A percentile compares a stretch with the other conserved stretches of the same genome.
Conservation (phyloP, 352 stramenopile species). For the Phytophthora sp. region DNA sequence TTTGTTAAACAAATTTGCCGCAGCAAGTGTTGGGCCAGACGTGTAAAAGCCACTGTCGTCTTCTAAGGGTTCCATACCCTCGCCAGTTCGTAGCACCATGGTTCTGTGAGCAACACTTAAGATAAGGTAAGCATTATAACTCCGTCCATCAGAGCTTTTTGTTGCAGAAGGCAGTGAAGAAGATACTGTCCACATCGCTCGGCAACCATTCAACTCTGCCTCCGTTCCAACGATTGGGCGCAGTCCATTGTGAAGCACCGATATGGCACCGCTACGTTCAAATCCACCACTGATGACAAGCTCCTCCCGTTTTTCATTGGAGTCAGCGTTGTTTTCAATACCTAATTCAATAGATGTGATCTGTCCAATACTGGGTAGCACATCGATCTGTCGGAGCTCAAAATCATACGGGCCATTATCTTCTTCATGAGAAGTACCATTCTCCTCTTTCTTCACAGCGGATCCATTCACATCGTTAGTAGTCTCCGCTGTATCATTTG, state of each 20-base stretch:
- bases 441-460: conserved; percentile 24
- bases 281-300: conserved; percentile 81
- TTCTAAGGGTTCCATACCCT: conserved; percentile 86
- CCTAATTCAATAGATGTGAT: conserved; percentile 86
- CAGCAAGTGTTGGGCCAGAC: conserved; percentile 75
- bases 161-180: conserved; percentile 56
- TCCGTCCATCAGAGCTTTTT: conserved; percentile 55
- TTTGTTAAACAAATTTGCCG: conserved; percentile 81
- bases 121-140: conserved; percentile 84
- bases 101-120: conserved; percentile 81
- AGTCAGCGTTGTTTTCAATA: conserved; percentile 76
- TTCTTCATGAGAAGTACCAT: conserved; percentile 4
- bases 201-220: conserved; percentile 79
- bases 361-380: conserved; percentile 76
- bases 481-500: not conserved
- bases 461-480: conserved; percentile 10
- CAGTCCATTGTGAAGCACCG: conserved; percentile 79
- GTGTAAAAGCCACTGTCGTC: conserved; percentile 88
- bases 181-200: conserved; percentile 88
- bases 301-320: conserved; percentile 78
- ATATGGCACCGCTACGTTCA: conserved; percentile 66
- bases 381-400: conserved; percentile 65
- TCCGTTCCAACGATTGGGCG: conserved; percentile 86
- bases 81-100: conserved; percentile 85
- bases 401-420: conserved; percentile 48